phyloP scores from a whole-genome alignment of 2,329 filamentous ascomycete species.

The Xylariales sp. region DNA sequence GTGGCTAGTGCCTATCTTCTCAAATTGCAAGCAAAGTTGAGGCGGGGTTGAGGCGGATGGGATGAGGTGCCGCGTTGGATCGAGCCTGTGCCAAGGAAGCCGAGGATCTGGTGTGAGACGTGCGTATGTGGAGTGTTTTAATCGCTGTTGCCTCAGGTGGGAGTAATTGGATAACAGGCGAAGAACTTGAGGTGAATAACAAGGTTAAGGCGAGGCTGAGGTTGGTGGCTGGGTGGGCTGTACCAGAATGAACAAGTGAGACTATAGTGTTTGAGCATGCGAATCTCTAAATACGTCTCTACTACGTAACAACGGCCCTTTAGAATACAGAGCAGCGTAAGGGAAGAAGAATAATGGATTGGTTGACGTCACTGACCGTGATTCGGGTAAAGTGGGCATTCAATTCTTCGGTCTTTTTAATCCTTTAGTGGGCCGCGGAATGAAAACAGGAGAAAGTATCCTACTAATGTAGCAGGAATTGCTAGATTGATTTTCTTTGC shows the following conservation, averaged over 20 bases:
- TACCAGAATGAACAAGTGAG: neutral
- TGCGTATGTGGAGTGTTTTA: too few species aligned
- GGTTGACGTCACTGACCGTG: constrained; percentile 26
- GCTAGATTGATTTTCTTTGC: neutral
- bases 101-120: too few species aligned
- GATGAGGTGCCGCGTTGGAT: neutral
- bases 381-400: neutral
- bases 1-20: neutral
- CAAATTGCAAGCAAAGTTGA: neutral
- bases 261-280: neutral
- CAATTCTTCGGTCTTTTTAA: neutral
- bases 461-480: neutral
- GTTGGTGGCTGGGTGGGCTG: constrained; percentile 11
- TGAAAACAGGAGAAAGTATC: too few species aligned
- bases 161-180: too few species aligned
- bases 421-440: neutral
- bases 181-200: neutral
- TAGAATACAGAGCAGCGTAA: neutral
- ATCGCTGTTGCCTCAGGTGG: too few species aligned
- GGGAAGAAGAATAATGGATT: neutral
- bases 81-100: neutral
- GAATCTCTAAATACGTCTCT: neutral
- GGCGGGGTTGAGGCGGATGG: neutral
- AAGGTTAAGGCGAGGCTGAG: neutral
- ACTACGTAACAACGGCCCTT: neutral